Conservation (phyloP, 2,329 filamentous ascomycete species). For the Coniochaeta sp. region DNA sequence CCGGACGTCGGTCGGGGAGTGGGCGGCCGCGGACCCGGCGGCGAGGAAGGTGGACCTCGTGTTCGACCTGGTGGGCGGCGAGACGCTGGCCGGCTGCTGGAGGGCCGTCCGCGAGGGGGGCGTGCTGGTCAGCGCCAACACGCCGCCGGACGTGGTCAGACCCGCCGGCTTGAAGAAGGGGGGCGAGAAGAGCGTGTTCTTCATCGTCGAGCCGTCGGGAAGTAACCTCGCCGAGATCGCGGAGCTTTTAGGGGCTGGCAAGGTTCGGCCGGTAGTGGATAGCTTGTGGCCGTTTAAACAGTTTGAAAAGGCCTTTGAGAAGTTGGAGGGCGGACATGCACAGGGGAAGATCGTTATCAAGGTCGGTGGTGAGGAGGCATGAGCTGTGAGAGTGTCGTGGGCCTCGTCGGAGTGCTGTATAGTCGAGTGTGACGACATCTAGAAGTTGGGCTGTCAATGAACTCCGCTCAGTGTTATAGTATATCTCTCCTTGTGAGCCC, state of each 20-base stretch:
- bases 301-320: slow-evolving; percentile 28
- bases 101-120: slow-evolving; percentile 25
- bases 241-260: slow-evolving; percentile 24
- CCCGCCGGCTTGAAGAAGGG: slow-evolving; percentile 20
- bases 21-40: slow-evolving; percentile 19
- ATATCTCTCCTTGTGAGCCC: no score
- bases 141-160: slow-evolving; percentile 19
- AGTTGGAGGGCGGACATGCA: slow-evolving; percentile 23
- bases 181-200: slow-evolving; percentile 23
- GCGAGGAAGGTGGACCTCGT: slow-evolving; percentile 24
- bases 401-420: not conserved
- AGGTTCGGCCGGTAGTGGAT: slow-evolving; percentile 25
- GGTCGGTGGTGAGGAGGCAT: slow-evolving; percentile 8
- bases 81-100: slow-evolving; percentile 24
- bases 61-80: slow-evolving; percentile 29
- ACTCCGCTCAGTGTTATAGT: no score
- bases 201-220: slow-evolving; percentile 28
- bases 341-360: slow-evolving; percentile 33
- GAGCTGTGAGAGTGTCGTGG: not conserved
- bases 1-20: slow-evolving; percentile 19
- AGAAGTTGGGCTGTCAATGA: not conserved
- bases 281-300: slow-evolving; percentile 30
- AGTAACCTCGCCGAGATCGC: slow-evolving; percentile 25
- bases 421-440: not conserved
- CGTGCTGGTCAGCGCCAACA: slow-evolving; percentile 23